Evolutionary conservation across 2,329 filamentous ascomycete genomes (phyloP), one percentile per base, ranked within the genome.

Genomic region (Colletotrichum musae): DNA sequence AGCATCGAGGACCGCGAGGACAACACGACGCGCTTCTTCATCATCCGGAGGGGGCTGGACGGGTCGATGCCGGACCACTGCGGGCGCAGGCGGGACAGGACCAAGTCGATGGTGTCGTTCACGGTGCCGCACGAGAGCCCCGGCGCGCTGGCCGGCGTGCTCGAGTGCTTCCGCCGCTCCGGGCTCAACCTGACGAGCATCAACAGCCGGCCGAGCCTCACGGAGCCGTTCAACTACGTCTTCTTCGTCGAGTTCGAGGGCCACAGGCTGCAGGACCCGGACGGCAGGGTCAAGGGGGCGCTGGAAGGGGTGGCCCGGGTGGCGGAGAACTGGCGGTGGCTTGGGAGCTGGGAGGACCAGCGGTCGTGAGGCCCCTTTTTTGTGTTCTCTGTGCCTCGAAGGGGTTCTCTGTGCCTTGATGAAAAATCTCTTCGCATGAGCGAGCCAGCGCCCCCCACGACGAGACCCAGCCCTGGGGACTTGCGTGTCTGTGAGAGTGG

Each of bases 241-340:
- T 98, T 98, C 82, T 95, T 98, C 77, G 91, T 98, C 36, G 95
- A 98, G 84, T 94, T 97, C 75, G 88, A 92, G 78, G 92, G 92
- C 1, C 86, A 89, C 77, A 82, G 81, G 73, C 74, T 78, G 64
- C 79, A 81, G 57, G 89, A 89, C 74, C 83, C 84, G 2, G 84
- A 86, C 60, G 87, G 85, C 4, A 84, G 85, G 70, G 91, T 94
- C 16, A 85, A 88, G 68, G 81, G 80, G 24, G 92, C 90, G 28
- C 79, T 95, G 77, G 82, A 82, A 58, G 87, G 87, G 72, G 83
- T 94, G 72, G 82, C 81, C 1, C 78, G 77, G 36, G 87, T 89
- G 71, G 89, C 89, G n/a, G 82, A 88, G 78, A 85, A 81, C 54
- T 92, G 87, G 84, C 86, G 91, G 75, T 93, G 91, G 89, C 77